Base-by-base conservation (phyloP, 176 grass and related monocot species). In the Carex littledalei region DNA sequence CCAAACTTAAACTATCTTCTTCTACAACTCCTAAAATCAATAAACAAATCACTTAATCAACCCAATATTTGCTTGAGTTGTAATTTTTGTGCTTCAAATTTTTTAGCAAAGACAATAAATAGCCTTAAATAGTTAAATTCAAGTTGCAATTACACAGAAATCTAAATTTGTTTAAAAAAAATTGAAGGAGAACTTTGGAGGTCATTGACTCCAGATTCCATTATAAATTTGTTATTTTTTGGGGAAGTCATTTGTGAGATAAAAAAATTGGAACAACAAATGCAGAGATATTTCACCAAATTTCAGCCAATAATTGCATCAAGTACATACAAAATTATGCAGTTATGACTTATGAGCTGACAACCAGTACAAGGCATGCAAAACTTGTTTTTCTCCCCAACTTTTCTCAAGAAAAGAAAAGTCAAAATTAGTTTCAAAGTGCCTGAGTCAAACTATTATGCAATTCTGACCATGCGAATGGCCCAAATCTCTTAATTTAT, bases 281-380 rank as follows among this genome's bases (percentile, higher is more conserved):
- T 53, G 72, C 72, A 29, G 47, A 21, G 45, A 54, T 26, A 76
- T 53, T 53, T 76, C 72, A 76, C 20, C 72, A 45, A 76, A 76
- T 74, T 74, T 74, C 12, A 53, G 72, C 72, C 47, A 76, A 76
- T 76, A 76, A 76, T 69, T 76, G 20, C 3, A 76, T 16, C 47
- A 53, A 77, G 49, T 14, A 56, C 73, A 55, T 8, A 77, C 13
- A 31, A 77, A 77, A 55, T 54, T 77, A 76, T 54, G 72, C 5
- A 31, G 72, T 55, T 77, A 29, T n/a, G n/a, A n/a, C n/a, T n/a
- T n/a, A n/a, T 29, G 20, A 29, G 72, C 72, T 77, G 20, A 77
- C 2, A 32, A 77, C 12, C 20, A 76, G 22, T 12, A 76, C 45
- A 53, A 45, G 11, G 45, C 10, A 76, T 24, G 72, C 70, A 75